Base-by-base conservation (phyloP, 73 alveolate species). In the Paramecium octaurelia region DNA sequence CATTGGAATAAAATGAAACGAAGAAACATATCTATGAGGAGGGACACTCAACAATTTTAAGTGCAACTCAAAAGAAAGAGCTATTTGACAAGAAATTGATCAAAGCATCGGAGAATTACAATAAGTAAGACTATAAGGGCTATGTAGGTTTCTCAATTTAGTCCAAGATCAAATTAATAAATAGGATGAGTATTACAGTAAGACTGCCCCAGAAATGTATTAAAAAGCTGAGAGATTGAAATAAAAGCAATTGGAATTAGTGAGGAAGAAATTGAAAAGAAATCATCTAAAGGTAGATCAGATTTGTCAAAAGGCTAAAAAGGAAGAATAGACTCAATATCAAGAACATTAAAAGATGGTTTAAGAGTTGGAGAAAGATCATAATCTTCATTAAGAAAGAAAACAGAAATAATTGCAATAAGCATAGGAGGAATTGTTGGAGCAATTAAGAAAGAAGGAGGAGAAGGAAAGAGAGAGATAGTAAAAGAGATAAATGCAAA, bases 401-500 rank as follows among this genome's bases (percentile, higher is more conserved):
- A 64, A 64, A 64, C 27, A 64, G 31, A 64, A 64, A 64, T 64
- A 27, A 64, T 34, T 64, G 27, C 11, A 31, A 31, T 34, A 64
- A 12, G 42, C 84, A 14, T 64, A 64, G 9, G 84, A 64, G 27
- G 84, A 64, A 23, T 34, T 64, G 10, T 3, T 64, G 20, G 84
- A 64, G 1, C n/a, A 64, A 64, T 64, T 64, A 34, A 64, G 12
- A 64, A 64, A 34, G 84, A 64, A 64, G 50, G 84, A 64, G 31
- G 84, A 64, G n/a, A 64, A 64, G 50, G 84, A 64, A 64, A 64
- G 29, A 24, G 84, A 64, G 2, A 64, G 84, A 64, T 64, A 64
- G 14, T 34, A 11, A 31, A 64, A 64, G 27, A 27, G 84, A 64
- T 34, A 64, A 6, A 27, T 27, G 9, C 31, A 64, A 6, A 64